Conservation (phyloP, 768 basidiomycete species). For the Baorangia bicolor region DNA sequence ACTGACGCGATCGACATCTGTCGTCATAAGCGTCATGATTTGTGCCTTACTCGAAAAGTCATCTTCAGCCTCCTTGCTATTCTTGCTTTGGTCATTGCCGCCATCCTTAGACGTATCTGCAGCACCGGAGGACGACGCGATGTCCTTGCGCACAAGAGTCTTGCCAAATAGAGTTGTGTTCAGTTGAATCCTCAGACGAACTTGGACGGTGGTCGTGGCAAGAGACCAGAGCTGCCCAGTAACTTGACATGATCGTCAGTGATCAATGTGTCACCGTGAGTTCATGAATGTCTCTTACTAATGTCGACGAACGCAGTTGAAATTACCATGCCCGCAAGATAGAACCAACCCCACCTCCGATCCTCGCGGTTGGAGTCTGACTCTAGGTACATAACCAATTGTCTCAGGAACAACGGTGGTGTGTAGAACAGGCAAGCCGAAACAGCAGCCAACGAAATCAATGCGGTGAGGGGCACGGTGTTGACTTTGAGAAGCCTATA, state of each 20-base stretch:
- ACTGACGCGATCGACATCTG: conserved; percentile 87
- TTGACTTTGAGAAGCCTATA: conserved; percentile 67
- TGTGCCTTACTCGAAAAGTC: conserved; percentile 70
- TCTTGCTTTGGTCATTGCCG: conserved; percentile 14
- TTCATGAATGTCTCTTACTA: conserved; percentile 32
- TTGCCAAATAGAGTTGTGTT: conserved; percentile 86
- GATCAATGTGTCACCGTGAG: not conserved
- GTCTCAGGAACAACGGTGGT: conserved; percentile 59
- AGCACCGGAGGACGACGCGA: conserved; percentile 59
- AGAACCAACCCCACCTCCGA: conserved; percentile 74
- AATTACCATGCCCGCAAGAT: conserved; percentile 50
- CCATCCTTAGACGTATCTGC: conserved; percentile 25
- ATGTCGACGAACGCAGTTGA: conserved; percentile 43
- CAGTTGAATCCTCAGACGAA: conserved; percentile 68
- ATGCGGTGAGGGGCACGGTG: conserved; percentile 34
- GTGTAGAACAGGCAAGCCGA: conserved; percentile 66
- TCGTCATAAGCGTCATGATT: conserved; percentile 96
- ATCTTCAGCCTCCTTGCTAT: conserved; percentile 39
- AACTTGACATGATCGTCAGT: conserved; percentile 37
- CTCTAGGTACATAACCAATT: conserved; percentile 65
- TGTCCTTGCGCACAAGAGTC: conserved; percentile 81
- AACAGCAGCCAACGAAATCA: conserved; percentile 52
- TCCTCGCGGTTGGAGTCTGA: conserved; percentile 54
- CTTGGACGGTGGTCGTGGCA: conserved; percentile 67
- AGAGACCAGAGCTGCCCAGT: conserved; percentile 72